These are phyloP conservation scores for Microbotryum intermedium DNA, from an alignment of 1,284 basidiomycete genomes.

Conservation along the genomic window DNA sequence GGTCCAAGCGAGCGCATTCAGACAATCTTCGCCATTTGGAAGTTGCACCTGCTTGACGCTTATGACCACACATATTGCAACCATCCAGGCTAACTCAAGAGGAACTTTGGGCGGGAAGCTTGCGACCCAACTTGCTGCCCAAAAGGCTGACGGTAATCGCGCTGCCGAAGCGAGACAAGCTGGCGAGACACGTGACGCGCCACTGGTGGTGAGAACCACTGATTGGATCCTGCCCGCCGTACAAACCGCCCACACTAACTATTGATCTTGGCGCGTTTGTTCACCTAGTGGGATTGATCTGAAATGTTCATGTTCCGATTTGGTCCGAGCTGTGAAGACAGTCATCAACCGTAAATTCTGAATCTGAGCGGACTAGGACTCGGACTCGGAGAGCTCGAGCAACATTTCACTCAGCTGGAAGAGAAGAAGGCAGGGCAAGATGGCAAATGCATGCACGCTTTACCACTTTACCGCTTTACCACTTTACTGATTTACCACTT, in stretches of 20 bases:
- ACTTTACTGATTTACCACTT: too few relatives aligned
- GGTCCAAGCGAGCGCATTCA: neutral
- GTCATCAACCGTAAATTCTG: too few relatives aligned
- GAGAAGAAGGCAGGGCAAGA: too few relatives aligned
- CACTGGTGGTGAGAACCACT: constrained; percentile 5
- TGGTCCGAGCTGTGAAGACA: neutral
- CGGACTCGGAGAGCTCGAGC: too few relatives aligned
- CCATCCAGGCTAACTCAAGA: neutral
- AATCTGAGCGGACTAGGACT: too few relatives aligned
- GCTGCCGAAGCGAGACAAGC: constrained; percentile 7
- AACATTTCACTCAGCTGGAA: too few relatives aligned
- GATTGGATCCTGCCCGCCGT: neutral
- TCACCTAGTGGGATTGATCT: constrained; percentile 17
- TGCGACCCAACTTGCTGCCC: constrained; percentile 3
- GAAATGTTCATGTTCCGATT: neutral
- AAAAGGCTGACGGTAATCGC: constrained; percentile 12
- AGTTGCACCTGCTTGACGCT: too few relatives aligned
- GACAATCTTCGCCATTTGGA: neutral
- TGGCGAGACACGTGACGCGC: constrained; percentile 7
- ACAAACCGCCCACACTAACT: too few relatives aligned
- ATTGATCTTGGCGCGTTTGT: neutral
- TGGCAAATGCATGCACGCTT: too few relatives aligned
- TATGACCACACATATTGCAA: neutral
- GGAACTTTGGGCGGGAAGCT: constrained; percentile 9
- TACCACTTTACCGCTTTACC: too few relatives aligned